Evolutionary conservation across 176 grass and related monocot genomes (phyloP).

Genomic region (Tillandsia leiboldiana): DNA sequence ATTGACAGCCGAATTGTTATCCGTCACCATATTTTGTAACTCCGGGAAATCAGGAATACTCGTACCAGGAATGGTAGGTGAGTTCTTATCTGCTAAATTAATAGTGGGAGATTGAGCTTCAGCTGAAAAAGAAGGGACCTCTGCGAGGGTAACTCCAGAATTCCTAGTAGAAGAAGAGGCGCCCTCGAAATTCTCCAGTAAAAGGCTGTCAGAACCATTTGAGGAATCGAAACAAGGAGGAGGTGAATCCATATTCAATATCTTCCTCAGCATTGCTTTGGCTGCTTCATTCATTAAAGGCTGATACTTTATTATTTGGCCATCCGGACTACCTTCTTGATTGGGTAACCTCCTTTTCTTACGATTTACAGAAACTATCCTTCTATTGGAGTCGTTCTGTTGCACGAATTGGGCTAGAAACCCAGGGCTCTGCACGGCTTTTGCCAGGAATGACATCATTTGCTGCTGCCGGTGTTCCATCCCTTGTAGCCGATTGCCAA

Average conservation of each 20-base stretch:
- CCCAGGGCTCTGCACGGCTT: conserved; percentile 81
- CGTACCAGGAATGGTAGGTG: conserved; percentile 26
- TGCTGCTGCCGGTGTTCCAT: conserved; percentile 89
- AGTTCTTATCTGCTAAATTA: conserved; percentile 18
- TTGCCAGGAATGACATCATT: conserved; percentile 94
- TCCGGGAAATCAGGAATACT: conserved; percentile 40
- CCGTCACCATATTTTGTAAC: conserved; percentile 42
- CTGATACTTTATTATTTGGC: conserved; percentile 92
- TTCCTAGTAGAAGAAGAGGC: conserved; percentile 39
- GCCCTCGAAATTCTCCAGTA: conserved; percentile 47
- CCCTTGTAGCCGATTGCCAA: conserved; percentile 73
- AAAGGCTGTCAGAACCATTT: conserved; percentile 38
- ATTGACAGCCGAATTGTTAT: conserved; percentile 12
- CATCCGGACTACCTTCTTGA: conserved; percentile 50
- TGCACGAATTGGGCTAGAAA: conserved; percentile 83
- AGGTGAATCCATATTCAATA: conserved; percentile 52
- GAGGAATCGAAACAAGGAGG: conserved; percentile 45
- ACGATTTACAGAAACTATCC: conserved; percentile 33
- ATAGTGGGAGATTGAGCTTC: conserved; percentile 35
- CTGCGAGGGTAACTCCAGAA: conserved; percentile 75
- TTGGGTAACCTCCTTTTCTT: conserved; percentile 85
- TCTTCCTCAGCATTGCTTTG: conserved; percentile 88
- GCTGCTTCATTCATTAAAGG: conserved; percentile 90
- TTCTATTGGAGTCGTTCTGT: conserved; percentile 70
- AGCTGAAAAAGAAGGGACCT: conserved; percentile 44